Evolutionary conservation across 139 green algal species (phyloP).

Genomic region (Ulvella scutata): DNA sequence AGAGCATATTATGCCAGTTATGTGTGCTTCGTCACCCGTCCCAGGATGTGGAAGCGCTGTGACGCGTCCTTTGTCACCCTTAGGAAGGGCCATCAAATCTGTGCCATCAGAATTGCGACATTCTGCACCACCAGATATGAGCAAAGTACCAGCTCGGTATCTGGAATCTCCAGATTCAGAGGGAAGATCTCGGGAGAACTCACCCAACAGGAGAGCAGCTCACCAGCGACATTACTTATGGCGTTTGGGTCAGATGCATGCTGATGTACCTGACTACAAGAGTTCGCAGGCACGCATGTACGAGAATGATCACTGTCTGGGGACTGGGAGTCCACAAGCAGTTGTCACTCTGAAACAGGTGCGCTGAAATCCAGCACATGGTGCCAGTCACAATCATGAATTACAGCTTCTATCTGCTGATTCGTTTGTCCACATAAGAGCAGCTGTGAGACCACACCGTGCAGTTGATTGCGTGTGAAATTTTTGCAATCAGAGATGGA

Average conservation of each 20-base stretch:
- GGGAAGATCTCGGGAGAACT: neutral
- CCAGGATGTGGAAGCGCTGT: no score
- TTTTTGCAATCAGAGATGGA: no score
- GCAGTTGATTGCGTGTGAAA: no score
- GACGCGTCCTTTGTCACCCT: neutral
- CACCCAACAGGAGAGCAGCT: neutral
- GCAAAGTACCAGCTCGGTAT: neutral
- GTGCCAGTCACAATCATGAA: no score
- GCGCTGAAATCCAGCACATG: no score
- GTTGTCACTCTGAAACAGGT: neutral
- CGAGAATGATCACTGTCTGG: neutral
- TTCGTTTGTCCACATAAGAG: no score
- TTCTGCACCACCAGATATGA: neutral
- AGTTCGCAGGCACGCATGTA: neutral
- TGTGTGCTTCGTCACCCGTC: no score
- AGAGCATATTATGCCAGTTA: no score
- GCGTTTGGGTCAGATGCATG: neutral
- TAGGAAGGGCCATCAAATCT: neutral
- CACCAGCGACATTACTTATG: neutral
- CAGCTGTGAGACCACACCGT: no score
- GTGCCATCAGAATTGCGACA: neutral
- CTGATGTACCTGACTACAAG: neutral
- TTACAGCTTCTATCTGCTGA: no score
- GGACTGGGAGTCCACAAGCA: neutral
- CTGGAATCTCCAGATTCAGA: neutral